These are phyloP conservation scores for Schizopora paradoxa DNA, from an alignment of 1,284 basidiomycete species.

Conservation along the genomic window DNA sequence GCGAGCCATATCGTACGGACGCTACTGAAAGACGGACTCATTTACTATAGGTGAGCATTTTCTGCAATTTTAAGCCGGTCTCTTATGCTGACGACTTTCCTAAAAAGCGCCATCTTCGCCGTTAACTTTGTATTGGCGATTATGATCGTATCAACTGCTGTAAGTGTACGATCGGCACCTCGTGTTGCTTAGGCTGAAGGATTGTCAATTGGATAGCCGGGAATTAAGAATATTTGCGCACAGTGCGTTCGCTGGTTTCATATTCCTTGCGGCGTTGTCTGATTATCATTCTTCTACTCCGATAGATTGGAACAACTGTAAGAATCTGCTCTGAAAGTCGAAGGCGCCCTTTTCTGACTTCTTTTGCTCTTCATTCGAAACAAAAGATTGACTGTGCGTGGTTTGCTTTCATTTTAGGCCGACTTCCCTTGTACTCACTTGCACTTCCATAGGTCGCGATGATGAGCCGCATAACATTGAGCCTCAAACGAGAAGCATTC, in stretches of 20 bases:
- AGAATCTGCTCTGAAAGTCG: slow-evolving; percentile 9
- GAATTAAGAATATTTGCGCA: slow-evolving; percentile 46
- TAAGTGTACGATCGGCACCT: background rate
- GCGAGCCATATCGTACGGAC: slow-evolving; percentile 39
- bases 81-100: background rate
- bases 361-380: background rate
- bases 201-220: slow-evolving; percentile 19
- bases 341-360: background rate
- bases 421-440: background rate
- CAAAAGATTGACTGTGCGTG: slow-evolving; percentile 22
- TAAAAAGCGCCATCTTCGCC: slow-evolving; percentile 43
- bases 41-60: slow-evolving; percentile 44
- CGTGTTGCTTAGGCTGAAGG: background rate
- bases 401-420: background rate
- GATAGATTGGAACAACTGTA: slow-evolving; percentile 49
- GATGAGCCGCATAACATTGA: slow-evolving; percentile 50
- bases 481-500: slow-evolving; percentile 27
- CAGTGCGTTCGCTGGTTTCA: slow-evolving; percentile 36
- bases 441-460: slow-evolving; percentile 36
- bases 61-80: background rate
- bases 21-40: slow-evolving; percentile 47
- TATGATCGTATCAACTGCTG: slow-evolving; percentile 42
- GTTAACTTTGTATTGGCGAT: slow-evolving; percentile 47
- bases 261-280: slow-evolving; percentile 1
- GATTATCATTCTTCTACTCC: slow-evolving; percentile 1